Base-by-base conservation (phyloP, 1,284 basidiomycete genomes). In the Papiliotrema nemorosa region DNA sequence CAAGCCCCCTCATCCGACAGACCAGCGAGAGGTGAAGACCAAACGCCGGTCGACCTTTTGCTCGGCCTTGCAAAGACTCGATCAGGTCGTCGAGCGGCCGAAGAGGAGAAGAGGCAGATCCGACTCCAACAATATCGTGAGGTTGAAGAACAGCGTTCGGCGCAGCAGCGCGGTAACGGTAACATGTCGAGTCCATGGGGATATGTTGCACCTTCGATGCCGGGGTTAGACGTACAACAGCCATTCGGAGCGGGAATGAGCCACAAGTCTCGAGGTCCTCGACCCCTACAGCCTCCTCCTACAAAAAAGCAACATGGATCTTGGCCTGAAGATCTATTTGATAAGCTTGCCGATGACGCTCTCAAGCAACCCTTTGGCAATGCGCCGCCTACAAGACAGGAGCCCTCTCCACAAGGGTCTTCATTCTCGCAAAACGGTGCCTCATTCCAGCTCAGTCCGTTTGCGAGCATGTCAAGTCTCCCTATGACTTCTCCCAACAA, bases 181-280 rank as follows among this genome's bases (percentile, higher is more conserved):
- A 42, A 37, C 13, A 50, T 54, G 38, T 39, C 47, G 16, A 64
- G 58, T 38, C 71, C 73, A 2, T 75, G 73, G 73, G 71, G 65
- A 2, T 75, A 73, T 47, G 64, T 71, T 10, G 70, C 72, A 3
- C 73, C 73, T 9, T 62, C 62, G 35, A 74, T 75, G 67, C 68
- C 70, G 6, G 70, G 70, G 2, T 47, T 75, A 40, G 72, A 75
- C 50, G 72, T 75, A 2, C 69, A 73, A 41, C 72, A 74, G 54
- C 73, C 73, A 3, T 75, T 75, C 46, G 67, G 65, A 1, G 16
- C 37, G 34, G 41, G 38, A n/a, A 44, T 24, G 25, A 33, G 9
- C 40, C 7, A 54, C 51, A 43, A 26, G 24, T 12, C 29, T 34
- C 27, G 57, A 36, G 62, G 62, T 3, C 73, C 72, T 0, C 58